Conservation (phyloP, 148 eudicot genomes). For the Rheum nobile region DNA sequence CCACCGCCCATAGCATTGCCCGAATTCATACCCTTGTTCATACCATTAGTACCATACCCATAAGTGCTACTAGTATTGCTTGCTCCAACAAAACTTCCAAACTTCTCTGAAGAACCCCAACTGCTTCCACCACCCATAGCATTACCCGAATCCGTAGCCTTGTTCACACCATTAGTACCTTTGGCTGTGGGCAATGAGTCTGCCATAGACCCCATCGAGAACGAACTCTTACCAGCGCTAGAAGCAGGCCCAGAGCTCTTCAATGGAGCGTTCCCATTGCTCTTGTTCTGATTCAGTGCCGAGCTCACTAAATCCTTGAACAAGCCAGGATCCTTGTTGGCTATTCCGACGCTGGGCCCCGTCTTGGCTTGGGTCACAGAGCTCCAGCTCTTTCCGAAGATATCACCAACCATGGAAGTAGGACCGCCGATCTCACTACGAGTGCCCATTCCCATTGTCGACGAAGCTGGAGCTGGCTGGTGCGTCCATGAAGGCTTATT, state of each 20-base stretch:
- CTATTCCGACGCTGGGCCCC: slow-evolving; percentile 40
- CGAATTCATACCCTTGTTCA: neutral
- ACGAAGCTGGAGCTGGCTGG: slow-evolving; percentile 51
- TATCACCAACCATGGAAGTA: slow-evolving; percentile 83
- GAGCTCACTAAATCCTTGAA: slow-evolving; percentile 72
- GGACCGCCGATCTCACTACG: slow-evolving; percentile 41
- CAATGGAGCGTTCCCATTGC: slow-evolving; percentile 51
- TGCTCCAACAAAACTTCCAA: slow-evolving; percentile 16
- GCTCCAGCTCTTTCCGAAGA: slow-evolving; percentile 70
- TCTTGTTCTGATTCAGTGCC: slow-evolving; percentile 45
- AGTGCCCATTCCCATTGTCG: slow-evolving; percentile 10
- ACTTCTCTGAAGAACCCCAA: slow-evolving; percentile 21
- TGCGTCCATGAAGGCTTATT: slow-evolving; percentile 77
- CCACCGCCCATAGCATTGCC: slow-evolving; percentile 1
- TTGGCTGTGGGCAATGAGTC: slow-evolving; percentile 58
- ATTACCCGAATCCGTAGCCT: too few species aligned
- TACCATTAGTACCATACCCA: neutral
- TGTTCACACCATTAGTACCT: too few species aligned
- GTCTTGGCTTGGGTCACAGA: slow-evolving; percentile 14
- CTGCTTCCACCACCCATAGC: slow-evolving; percentile 16
- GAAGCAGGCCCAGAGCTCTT: slow-evolving; percentile 30
- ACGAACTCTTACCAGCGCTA: slow-evolving; percentile 20
- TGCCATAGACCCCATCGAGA: slow-evolving; percentile 51
- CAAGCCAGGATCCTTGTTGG: slow-evolving; percentile 69
- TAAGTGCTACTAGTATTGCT: neutral